phyloP scores from a whole-genome alignment of 257 asterid genomes.

The Solanum chmielewskii region DNA sequence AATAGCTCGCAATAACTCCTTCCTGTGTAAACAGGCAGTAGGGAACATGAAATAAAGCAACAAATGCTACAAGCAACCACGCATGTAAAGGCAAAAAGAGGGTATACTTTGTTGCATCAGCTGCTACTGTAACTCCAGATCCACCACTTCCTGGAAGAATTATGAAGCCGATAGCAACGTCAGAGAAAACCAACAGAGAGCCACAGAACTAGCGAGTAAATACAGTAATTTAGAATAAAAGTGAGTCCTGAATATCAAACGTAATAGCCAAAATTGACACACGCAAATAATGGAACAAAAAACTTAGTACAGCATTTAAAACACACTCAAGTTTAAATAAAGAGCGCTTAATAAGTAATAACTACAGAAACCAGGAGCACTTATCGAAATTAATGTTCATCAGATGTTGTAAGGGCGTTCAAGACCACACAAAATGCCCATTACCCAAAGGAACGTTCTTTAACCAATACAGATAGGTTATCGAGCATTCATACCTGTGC shows the following conservation, averaged over 20 bases:
- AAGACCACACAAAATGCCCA: neutral
- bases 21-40: slow-evolving; percentile 31
- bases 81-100: slow-evolving; percentile 1
- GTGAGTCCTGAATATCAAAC: neutral
- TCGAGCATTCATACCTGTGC: slow-evolving; percentile 7
- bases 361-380: neutral
- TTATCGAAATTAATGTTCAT: neutral
- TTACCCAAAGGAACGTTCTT: neutral
- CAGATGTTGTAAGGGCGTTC: neutral
- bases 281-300: neutral
- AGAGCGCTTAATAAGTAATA: neutral
- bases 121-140: slow-evolving; percentile 43
- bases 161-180: slow-evolving; percentile 2
- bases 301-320: neutral
- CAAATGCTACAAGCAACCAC: neutral
- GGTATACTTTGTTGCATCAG: slow-evolving; percentile 70
- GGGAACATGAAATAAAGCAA: neutral
- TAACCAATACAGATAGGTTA: neutral
- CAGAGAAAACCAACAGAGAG: neutral
- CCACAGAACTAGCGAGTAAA: neutral
- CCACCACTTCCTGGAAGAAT: slow-evolving; percentile 54
- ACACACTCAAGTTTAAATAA: neutral
- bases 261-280: neutral
- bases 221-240: neutral
- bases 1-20: slow-evolving; percentile 81